Base-by-base conservation (phyloP, 805 yeast species). In the Pichia membranifaciens region DNA sequence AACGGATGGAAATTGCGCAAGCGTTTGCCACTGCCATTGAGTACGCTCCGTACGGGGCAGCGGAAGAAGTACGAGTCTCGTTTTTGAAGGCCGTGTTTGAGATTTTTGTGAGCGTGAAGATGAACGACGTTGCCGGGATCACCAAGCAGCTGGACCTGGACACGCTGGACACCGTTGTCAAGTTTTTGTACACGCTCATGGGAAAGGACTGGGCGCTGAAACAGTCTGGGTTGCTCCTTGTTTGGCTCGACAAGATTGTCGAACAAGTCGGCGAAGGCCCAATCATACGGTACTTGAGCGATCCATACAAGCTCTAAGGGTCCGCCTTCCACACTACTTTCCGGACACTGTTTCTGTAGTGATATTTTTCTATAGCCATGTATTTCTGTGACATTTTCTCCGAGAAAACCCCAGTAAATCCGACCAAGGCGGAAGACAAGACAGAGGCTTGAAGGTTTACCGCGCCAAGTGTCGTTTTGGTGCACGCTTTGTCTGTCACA, bases 241-340 rank as follows among this genome's bases (percentile, higher is more conserved):
- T 84, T 29, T 93, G 99, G 99, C 87, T 84, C 62, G 97, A 91
- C 56, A 89, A 88, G 67, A 78, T 91, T 17, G 82, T 87, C 33
- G 95, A 84, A 51, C 69, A 78, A 18, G 79, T 90, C 15, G 98
- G 98, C 17, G 82, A 84, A 61, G 96, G 96, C 12, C 86, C 96
- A 38, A 82, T 93, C 56, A 86, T 86, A 43, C 80, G 96, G 57
- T 89, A 81, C 65, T 74, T 89, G 66, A 78, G 88, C 38, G 98
- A 91, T 67, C 79, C 57, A 21, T 51, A 55, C 37, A 48, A 43
- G 39, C 23, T 48, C 20, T 47, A 29, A 32, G 22, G n/a, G n/a
- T n/a, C n/a, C 5, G 12, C 16, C 18, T 3, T 36, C 22, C 13
- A 36, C 22, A 16, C 13, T 12, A 15, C 20, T 12, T 16, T 43